phyloP scores from a whole-genome alignment of 352 stramenopile species.

The Phytopythium boreale region DNA sequence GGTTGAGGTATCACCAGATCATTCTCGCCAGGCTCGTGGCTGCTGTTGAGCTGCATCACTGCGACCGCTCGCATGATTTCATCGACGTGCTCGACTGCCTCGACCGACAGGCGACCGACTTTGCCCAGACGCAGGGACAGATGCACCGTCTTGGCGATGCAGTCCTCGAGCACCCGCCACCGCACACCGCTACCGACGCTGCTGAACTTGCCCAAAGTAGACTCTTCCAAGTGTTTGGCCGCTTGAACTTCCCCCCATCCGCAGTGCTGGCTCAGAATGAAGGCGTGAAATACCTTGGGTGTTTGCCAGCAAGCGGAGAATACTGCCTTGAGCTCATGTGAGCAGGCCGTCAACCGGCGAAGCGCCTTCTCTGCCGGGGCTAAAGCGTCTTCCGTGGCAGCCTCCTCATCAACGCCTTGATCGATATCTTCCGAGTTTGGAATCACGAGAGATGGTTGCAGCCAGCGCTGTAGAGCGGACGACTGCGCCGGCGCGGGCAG shows the following conservation, averaged over 20 bases:
- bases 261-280: conserved; percentile 65
- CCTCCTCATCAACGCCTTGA: conserved; percentile 27
- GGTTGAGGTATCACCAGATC: conserved; percentile 23
- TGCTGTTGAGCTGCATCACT: conserved; percentile 80
- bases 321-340: conserved; percentile 32
- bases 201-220: conserved; percentile 65
- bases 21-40: conserved; percentile 44
- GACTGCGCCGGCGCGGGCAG: conserved; percentile 61
- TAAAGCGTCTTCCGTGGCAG: conserved; percentile 15
- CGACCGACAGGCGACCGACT: conserved; percentile 55
- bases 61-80: conserved; percentile 70
- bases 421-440: conserved; percentile 30
- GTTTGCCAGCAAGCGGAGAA: conserved; percentile 67
- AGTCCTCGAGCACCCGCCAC: conserved; percentile 72
- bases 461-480: conserved; percentile 76
- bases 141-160: conserved; percentile 67
- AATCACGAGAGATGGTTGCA: conserved; percentile 55
- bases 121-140: conserved; percentile 69
- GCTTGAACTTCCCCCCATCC: conserved; percentile 58
- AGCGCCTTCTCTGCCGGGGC: conserved; percentile 23
- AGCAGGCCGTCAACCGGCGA: conserved; percentile 36
- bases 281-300: conserved; percentile 63
- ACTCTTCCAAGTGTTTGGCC: conserved; percentile 69
- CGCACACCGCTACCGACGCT: conserved; percentile 53
- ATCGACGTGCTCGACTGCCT: conserved; percentile 74